Base-by-base conservation (phyloP, 2,329 filamentous ascomycete genomes). In the Sporothrix luriei region DNA sequence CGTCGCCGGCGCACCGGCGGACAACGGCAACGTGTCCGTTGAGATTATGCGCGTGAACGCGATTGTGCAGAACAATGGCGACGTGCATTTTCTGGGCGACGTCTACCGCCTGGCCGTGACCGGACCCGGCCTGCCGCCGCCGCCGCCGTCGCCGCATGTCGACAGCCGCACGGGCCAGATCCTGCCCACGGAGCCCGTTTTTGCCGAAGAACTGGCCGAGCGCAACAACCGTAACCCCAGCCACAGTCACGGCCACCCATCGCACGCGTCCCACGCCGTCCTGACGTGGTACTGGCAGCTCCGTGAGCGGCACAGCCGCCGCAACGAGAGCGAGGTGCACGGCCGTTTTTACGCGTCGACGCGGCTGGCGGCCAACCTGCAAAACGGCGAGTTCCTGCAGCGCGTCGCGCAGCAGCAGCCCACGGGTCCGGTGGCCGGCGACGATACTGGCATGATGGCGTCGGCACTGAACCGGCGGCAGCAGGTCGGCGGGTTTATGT, bases 271-370 rank as follows among this genome's bases (percentile, higher is more conserved):
- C 21, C 29, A n/a, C 21, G 11, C 48, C 7, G 40, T 10, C 33
- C 26, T 40, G 11, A 54, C 48, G 19, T 79, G 77, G 73, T 75
- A 75, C 51, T 82, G 80, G 80, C 70, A 75, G 14, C 72, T 72
- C 1, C 61, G 77, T 0, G 72, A 75, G 61, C 69, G 69, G 33
- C 74, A 76, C 51, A 74, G 74, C 40, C 71, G 74, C 7, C 77
- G 78, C 64, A 69, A 66, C 43, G 85, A 87, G 74, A 75, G 76
- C 16, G 79, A 80, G 26, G 80, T 88, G 66, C 80, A 81, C 70
- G 86, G 86, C 66, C 80, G 86, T n/a, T 87, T 87, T 77, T 88
- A 88, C 77, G 83, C 85, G 19, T 84, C 84, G n/a, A 78, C 82
- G 70, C 80, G 81, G 70, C 79, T 88, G 48, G 83, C 86, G 76